Base-by-base conservation (phyloP, 352 stramenopile species). In the Globisporangium okanoganense region DNA sequence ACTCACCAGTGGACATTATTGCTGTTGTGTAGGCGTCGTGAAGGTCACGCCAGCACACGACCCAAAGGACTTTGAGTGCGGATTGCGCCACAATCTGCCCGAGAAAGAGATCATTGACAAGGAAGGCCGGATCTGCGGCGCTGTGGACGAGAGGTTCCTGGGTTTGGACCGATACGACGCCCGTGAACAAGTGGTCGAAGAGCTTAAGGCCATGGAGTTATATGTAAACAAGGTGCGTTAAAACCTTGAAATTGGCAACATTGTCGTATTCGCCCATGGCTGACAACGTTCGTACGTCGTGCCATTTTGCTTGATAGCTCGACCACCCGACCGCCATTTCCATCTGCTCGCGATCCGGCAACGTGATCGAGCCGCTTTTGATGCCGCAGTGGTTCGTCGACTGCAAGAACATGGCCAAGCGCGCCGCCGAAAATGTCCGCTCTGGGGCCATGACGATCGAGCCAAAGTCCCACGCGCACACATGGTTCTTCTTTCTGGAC, bases 41-140 rank as follows among this genome's bases (percentile, higher is more conserved):
- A 94, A 97, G 79, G 96, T 99, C 48, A 99, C 98, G n/a, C 98
- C 98, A 3, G 97, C 97, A 13, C 98, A 99, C 67, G 97, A 99
- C 72, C 92, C 96, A 3, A 99, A 99, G 64, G 98, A 99, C 83
- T 99, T 99, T 77, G 96, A 99, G 68, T 99, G 97, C 69, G 97
- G 96, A 14, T 90, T 96, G 69, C 81, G 97, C 22, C 95, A 99
- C 64, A 79, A 87, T 40, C 80, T 99, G n/a, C 69, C 78, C 1
- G 72, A 91, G 57, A 67, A 79, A 31, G 69, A 88, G 31, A 73
- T 96, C 31, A 92, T 96, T 29, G 74, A 94, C 49, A 76, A 87
- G 31, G 63, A 84, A 27, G 85, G 85, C 35, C 79, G 80, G 4
- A 69, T 96, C 51, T 92, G 78, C 29, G 78, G 81, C 5, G 71